phyloP scores from a whole-genome alignment of 2,329 filamentous ascomycete genomes.

The Ploettnerulaceae sp. region DNA sequence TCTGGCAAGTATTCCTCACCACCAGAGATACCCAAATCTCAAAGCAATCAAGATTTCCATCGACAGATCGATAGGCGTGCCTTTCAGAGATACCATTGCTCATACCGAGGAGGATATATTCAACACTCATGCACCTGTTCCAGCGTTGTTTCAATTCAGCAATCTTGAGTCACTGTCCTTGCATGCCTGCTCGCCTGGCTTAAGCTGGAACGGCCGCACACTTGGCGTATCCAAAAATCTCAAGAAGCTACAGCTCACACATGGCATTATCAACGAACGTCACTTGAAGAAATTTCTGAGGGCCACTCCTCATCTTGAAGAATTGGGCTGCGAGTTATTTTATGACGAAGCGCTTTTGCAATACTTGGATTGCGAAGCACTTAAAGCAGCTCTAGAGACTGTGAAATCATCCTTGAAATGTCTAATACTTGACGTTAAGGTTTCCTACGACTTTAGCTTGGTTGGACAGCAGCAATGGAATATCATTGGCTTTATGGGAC shows the following conservation, averaged over 20 bases:
- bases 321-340: constrained; percentile 11
- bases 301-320: constrained; percentile 12
- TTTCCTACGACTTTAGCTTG: background rate
- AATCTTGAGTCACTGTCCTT: too few relatives aligned
- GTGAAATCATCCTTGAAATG: constrained; percentile 1
- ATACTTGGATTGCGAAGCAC: constrained; percentile 1
- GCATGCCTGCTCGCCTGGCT: too few relatives aligned
- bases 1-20: background rate
- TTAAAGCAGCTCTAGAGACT: background rate
- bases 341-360: constrained; percentile 2
- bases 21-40: background rate
- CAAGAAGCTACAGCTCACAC: too few relatives aligned
- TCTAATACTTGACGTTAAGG: background rate
- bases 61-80: background rate
- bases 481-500: background rate
- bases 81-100: background rate
- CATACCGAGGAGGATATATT: background rate
- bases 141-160: background rate
- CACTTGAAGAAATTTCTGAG: too few relatives aligned
- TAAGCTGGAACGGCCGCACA: too few relatives aligned
- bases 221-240: too few relatives aligned
- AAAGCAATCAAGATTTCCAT: constrained; percentile 2
- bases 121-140: constrained; percentile 1
- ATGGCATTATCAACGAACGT: too few relatives aligned
- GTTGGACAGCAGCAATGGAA: constrained; percentile 2